Evolutionary conservation across 192 early-diverging fungal species (phyloP).

Genomic region (Linnemannia elongata): DNA sequence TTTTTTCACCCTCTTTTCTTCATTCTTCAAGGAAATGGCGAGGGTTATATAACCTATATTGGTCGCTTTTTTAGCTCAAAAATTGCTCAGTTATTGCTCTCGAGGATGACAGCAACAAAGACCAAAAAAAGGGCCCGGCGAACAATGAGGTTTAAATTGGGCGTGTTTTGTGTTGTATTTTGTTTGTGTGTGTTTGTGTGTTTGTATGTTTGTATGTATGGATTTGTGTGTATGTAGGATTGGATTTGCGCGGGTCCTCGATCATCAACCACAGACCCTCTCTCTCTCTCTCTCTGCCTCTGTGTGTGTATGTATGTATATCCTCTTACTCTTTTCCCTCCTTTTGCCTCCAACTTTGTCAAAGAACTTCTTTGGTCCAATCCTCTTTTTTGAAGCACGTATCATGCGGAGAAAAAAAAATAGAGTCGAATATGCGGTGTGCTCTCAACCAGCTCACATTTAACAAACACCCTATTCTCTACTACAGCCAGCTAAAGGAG

Average conservation of each 20-base stretch:
- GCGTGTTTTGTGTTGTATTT: not conserved
- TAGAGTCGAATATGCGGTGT: not conserved
- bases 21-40: too few species aligned
- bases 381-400: not conserved
- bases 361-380: not conserved
- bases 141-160: not conserved
- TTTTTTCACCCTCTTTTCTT: too few species aligned
- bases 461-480: not conserved
- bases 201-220: too few species aligned
- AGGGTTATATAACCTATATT: too few species aligned
- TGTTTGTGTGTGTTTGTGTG: not conserved
- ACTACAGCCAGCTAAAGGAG: too few species aligned
- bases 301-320: not conserved
- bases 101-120: not conserved
- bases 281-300: not conserved
- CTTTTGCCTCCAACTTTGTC: not conserved
- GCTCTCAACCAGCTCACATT: not conserved
- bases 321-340: not conserved
- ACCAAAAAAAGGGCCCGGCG: slow-evolving; percentile 1
- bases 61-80: not conserved
- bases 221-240: not conserved
- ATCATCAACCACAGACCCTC: slow-evolving; percentile 3
- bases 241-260: slow-evolving; percentile 3
- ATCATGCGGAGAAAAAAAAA: slow-evolving; percentile 6
- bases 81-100: not conserved